Evolutionary conservation across 805 yeast species (phyloP), one percentile per base, ranked within the genome.

Genomic region (Ogataea methylovora): DNA sequence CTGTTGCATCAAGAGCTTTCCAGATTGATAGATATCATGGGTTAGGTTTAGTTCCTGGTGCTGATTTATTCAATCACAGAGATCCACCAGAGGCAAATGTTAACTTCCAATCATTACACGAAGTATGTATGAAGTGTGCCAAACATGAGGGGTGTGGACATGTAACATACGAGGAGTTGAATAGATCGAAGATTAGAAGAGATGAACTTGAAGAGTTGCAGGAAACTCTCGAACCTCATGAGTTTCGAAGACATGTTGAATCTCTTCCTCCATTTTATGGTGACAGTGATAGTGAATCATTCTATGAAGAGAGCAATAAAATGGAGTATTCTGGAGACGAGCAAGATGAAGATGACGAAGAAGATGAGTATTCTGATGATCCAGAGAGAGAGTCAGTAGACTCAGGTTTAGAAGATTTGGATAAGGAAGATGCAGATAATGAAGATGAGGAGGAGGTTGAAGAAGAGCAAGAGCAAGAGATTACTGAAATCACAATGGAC

Each of bases 41-140:
- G 22, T 65, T 79, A 21, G 85, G 84, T 0, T 60, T 90, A 32
- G 95, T 88, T 17, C 96, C 97, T 0, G 84, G 87, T 12, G 97
- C 96, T 0, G 95, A 88, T 57, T 60, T 90, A 24, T 85, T 87
- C 59, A 88, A 88, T 45, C 96, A 87, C 61, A 27, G 54, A 66
- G 18, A 29, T 5, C 67, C 59, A 11, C 76, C 56, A 2, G 48
- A 58, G 5, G 87, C 84, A 40, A 66, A 73, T 44, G 86, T 79
- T 8, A 80, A 78, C 55, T 84, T 86, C 49, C 82, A 75, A 38
- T 61, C 78, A 4, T 40, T 67, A 4, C 55, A 47, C 13, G 58
- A 52, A 21, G 60, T 71, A 13, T 59, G 64, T 41, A 46, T 48
- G 2, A 45, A 42, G 26, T 59, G 65, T 43, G 63, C 63, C 16